Evolutionary conservation across 2,329 filamentous ascomycete genomes (phyloP), one percentile per base, ranked within the genome.

Genomic region (Hyphodiscus sp.): DNA sequence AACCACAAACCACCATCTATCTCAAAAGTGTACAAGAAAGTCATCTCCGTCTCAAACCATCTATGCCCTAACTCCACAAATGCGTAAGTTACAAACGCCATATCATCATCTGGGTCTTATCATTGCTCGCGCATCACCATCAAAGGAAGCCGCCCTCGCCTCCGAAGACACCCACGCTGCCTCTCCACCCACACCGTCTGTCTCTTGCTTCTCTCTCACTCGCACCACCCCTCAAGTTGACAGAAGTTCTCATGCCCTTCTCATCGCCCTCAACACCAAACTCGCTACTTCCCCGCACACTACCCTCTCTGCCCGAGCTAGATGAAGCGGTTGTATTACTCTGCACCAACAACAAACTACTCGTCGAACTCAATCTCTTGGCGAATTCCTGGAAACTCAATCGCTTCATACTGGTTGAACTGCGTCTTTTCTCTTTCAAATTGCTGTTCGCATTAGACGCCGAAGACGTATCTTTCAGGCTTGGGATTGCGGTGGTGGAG

Each of bases 301-400:
- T 61, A 6, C 62, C 60, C 26, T 61, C 59, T 29, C 55, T 50
- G 3, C 62, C 62, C 1, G 63, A 65, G 47, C 55, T 62, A 13
- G 64, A 64, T 10, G 33, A 38, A 38, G 13, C 33, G 23, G 59
- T 63, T 5, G 73, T 71, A 64, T 82, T 82, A 56, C 78, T 78
- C 70, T 83, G 79, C 52, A 82, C 73, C 45, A 83, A 71, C 50
- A 85, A 71, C 63, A 82, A 69, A 66, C 77, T 82, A 64, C 78
- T 82, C 49, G 79, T 82, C 65, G 77, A 82, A 61, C 79, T 83
- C 51, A 85, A 67, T 57, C 79, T 73, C 65, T 79, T 81, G 46
- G 79, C 78, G 58, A 83, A 81, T 51, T 85, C 81, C 60, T 75
- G 78, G 59, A 85, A 82, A 69, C 78, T 82, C 52, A 82, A 73